Percentiles rank a stretch among this genome's conserved stretches.
Evolutionary conservation across 306 rosid species (phyloP).

Genomic region (Astragalus glycyphyllos): DNA sequence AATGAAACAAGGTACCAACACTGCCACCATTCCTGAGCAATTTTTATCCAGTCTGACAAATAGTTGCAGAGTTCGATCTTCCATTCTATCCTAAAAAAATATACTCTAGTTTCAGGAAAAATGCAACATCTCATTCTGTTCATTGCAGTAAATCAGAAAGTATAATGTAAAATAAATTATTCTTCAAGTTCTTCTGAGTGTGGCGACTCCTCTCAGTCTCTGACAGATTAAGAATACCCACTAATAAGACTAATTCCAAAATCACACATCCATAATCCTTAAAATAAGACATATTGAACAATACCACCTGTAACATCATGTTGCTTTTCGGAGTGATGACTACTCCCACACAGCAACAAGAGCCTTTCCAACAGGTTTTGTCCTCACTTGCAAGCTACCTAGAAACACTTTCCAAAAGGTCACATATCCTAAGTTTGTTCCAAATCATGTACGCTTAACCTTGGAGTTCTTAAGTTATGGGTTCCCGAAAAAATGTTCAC

Average conservation of each 20-base stretch:
- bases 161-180: conserved; percentile 31
- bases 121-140: conserved; percentile 5
- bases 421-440: neutral
- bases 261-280: conserved; percentile 38
- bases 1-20: conserved; percentile 35
- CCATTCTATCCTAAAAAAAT: conserved; percentile 30
- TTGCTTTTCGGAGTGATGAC: no score
- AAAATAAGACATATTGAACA: conserved; percentile 35
- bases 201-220: conserved; percentile 32
- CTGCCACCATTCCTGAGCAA: conserved; percentile 28
- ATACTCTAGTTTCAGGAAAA: conserved; percentile 19
- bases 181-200: conserved; percentile 26
- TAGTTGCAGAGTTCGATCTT: conserved; percentile 31
- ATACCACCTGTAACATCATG: neutral
- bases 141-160: conserved; percentile 26
- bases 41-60: conserved; percentile 26
- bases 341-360: neutral
- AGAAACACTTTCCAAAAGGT: neutral
- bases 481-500: neutral
- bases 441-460: neutral
- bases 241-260: conserved; percentile 25
- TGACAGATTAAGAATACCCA: conserved; percentile 28
- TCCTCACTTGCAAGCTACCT: neutral
- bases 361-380: neutral
- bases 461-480: neutral